Conservation (phyloP, 805 yeast genomes). For the Priceomyces melissophilus region DNA sequence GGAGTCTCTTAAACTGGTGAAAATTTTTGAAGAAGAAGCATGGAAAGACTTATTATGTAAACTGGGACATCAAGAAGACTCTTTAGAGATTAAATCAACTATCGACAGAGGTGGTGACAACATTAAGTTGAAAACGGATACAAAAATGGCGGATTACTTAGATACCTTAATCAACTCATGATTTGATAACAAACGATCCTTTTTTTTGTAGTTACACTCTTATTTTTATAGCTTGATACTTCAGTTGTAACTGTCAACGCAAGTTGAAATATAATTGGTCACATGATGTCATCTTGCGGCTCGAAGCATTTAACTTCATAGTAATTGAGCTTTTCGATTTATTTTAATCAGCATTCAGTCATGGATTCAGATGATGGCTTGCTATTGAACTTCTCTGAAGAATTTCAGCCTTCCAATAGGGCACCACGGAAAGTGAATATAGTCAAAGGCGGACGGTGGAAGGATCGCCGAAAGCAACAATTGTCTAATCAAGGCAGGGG, state of each 20-base stretch:
- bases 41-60: constrained; percentile 36
- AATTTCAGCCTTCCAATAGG: constrained; percentile 14
- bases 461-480: constrained; percentile 66
- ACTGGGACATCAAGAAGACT: constrained; percentile 13
- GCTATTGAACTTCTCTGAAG: constrained; percentile 66
- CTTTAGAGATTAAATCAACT: constrained; percentile 12
- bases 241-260: too few species aligned
- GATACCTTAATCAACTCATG: constrained; percentile 14
- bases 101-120: constrained; percentile 15
- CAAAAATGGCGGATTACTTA: constrained; percentile 25
- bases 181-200: too few species aligned
- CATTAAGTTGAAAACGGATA: constrained; percentile 16
- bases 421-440: constrained; percentile 27
- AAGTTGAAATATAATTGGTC: constrained; percentile 4
- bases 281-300: constrained; percentile 10
- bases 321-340: background rate
- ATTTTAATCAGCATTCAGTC: background rate
- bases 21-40: constrained; percentile 39
- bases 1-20: constrained; percentile 36
- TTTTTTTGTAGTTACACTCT: background rate
- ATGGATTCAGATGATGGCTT: constrained; percentile 63
- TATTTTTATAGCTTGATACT: too few species aligned
- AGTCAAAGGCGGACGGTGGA: constrained; percentile 77
- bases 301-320: background rate
- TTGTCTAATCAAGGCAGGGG: constrained; percentile 47